Base-by-base conservation (phyloP, 768 basidiomycete genomes). In the Tulasnella sp. region DNA sequence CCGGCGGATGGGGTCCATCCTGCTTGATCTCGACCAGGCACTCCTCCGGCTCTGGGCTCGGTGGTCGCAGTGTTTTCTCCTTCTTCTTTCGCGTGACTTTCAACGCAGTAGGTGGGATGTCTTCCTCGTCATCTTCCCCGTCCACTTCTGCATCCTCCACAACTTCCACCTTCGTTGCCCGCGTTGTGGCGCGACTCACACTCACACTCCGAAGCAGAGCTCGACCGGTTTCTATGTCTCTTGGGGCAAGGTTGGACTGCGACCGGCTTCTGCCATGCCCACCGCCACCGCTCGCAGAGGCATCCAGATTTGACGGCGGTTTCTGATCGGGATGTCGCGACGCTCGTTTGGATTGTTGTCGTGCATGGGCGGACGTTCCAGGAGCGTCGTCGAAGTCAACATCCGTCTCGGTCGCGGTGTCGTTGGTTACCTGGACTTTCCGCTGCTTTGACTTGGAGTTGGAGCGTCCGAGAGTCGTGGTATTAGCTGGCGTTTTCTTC, bases 81-180 rank as follows among this genome's bases (percentile, higher is more conserved):
- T 52, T 52, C 50, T 54, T 54, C 38, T 54, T 54, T 19, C 53
- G 53, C 12, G 22, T 43, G 53, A 54, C 53, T 21, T 54, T 54
- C 17, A 42, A 17, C 2, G 34, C 53, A 43, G 30, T 10, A 5
- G 8, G 19, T 21, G 45, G 45, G 5, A 48, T 5, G 7, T 48
- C 45, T 21, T 19, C 45, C 10, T 19, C 45, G 7, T 21, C 27
- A 9, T 12, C 42, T 21, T 53, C 52, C 4, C 4, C 42, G 25
- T 38, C 34, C 5, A 5, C 34, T 38, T 5, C 5, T 5, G 53
- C 19, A 41, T n/a, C 21, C 4, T 41, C 31, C 42, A 17, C 12
- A 12, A 43, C 38, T 41, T 53, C 29, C 9, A 11, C 34, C 21
- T 31, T 1, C n/a, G 38, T 17, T 11, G 21, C 9, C 42, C 38